phyloP scores from a whole-genome alignment of 2,329 filamentous ascomycete genomes.

The Pseudogymnoascus pannorum region DNA sequence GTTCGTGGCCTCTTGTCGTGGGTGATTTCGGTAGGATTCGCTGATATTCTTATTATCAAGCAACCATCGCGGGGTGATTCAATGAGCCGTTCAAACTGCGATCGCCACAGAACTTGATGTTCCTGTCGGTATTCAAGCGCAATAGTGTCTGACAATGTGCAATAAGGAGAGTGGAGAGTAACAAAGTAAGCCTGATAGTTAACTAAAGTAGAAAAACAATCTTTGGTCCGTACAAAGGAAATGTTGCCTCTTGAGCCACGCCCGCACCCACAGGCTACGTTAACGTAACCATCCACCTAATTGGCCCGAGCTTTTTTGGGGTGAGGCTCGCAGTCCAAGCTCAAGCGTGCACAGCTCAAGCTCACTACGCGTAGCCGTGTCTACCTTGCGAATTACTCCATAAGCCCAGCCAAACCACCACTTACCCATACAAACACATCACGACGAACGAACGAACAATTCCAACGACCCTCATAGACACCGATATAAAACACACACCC shows the following conservation, averaged over 20 bases:
- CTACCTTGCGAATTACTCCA: slow-evolving; percentile 22
- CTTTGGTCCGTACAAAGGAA: neutral
- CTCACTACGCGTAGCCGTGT: slow-evolving; percentile 21
- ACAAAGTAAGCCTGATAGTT: neutral
- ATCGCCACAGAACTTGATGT: neutral
- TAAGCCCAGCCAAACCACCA: slow-evolving; percentile 11
- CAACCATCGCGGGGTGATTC: slow-evolving; percentile 24
- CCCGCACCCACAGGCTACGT: neutral
- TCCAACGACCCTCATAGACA: neutral
- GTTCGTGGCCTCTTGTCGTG: slow-evolving; percentile 1
- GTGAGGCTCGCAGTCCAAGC: slow-evolving; percentile 5
- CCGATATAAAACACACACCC: neutral
- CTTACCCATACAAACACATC: neutral
- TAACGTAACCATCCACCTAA: neutral
- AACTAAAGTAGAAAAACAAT: neutral
- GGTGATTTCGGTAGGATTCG: slow-evolving; percentile 21
- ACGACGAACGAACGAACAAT: neutral
- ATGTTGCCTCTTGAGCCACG: neutral
- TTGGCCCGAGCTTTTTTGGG: slow-evolving; percentile 8
- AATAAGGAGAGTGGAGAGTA: neutral
- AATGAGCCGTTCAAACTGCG: neutral
- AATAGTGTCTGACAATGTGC: neutral
- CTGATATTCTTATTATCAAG: slow-evolving; percentile 21
- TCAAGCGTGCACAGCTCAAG: slow-evolving; percentile 7
- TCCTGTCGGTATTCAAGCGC: neutral